These are phyloP conservation scores for Ceriops tagal DNA, from an alignment of 345 rosid species.

Conservation along the genomic window DNA sequence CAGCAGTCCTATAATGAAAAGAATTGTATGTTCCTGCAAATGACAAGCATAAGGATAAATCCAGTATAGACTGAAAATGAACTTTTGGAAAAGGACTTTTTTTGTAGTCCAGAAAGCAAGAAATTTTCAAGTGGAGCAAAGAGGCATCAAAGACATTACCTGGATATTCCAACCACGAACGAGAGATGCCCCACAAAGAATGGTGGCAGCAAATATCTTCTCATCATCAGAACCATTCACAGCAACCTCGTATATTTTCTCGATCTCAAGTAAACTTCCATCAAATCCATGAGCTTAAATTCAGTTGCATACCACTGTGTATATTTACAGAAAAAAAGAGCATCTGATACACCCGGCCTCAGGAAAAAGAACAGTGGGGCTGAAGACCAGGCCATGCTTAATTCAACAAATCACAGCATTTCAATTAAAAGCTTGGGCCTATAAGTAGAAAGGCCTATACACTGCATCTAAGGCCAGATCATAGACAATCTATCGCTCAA, in stretches of 20 bases:
- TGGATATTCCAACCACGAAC: conserved; percentile 96
- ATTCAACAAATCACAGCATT: neutral
- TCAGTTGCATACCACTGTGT: conserved; percentile 61
- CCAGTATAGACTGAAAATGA: conserved; percentile 6
- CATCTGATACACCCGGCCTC: conserved; percentile 38
- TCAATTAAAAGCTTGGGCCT: neutral
- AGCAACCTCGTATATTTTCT: conserved; percentile 91
- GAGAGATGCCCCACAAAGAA: conserved; percentile 94
- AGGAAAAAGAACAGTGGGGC: conserved; percentile 36
- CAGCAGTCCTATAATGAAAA: conserved; percentile 68
- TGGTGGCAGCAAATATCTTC: conserved; percentile 80
- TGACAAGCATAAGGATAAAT: conserved; percentile 21
- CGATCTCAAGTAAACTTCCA: conserved; percentile 97
- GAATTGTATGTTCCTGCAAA: conserved; percentile 74
- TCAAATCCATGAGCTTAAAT: conserved; percentile 75
- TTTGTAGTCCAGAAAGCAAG: neutral
- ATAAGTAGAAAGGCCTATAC: neutral
- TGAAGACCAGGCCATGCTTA: conserved; percentile 34
- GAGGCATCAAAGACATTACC: conserved; percentile 34
- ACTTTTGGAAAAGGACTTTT: conserved; percentile 2
- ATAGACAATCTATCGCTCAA: neutral
- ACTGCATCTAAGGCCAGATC: neutral
- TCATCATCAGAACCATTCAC: conserved; percentile 80
- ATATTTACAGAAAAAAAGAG: conserved; percentile 36
- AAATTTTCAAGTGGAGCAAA: neutral